phyloP scores from a whole-genome alignment of 208 protist genomes.

The Leishmania braziliensis region DNA sequence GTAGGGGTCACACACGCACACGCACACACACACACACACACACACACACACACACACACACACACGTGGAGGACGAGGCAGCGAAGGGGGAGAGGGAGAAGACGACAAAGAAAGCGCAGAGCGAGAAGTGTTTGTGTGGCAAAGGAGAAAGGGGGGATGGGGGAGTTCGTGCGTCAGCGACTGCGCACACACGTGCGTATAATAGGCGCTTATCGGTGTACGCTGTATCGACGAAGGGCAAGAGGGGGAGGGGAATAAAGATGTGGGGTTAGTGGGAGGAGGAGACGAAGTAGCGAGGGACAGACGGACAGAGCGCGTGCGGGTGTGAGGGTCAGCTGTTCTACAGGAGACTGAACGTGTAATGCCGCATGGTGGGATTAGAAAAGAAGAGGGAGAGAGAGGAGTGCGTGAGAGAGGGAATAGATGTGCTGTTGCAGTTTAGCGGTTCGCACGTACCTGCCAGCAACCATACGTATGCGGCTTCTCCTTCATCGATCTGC shows the following conservation, averaged over 20 bases:
- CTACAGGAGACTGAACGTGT: neutral
- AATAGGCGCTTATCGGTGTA: neutral
- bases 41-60: neutral
- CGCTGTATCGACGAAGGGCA: neutral
- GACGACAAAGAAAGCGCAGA: neutral
- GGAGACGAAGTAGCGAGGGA: conserved; percentile 1
- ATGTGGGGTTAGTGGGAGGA: neutral
- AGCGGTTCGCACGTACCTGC: neutral
- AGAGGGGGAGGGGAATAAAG: neutral
- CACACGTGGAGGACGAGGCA: neutral
- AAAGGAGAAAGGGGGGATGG: neutral
- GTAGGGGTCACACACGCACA: neutral
- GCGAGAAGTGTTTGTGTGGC: too few species aligned
- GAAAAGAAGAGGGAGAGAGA: neutral
- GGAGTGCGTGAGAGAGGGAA: neutral
- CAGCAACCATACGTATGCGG: neutral
- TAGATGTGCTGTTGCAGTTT: neutral
- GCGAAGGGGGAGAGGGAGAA: neutral
- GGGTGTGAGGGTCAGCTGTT: neutral
- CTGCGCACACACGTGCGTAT: neutral
- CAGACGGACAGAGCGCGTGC: neutral
- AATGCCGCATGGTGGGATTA: neutral
- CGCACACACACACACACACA: neutral
- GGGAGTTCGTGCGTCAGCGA: neutral
- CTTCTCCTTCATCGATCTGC: neutral